Evolutionary conservation across 1,139 yeast genomes (phyloP), one percentile per base, ranked within the genome.

Genomic region (Nematodospora anomalae): DNA sequence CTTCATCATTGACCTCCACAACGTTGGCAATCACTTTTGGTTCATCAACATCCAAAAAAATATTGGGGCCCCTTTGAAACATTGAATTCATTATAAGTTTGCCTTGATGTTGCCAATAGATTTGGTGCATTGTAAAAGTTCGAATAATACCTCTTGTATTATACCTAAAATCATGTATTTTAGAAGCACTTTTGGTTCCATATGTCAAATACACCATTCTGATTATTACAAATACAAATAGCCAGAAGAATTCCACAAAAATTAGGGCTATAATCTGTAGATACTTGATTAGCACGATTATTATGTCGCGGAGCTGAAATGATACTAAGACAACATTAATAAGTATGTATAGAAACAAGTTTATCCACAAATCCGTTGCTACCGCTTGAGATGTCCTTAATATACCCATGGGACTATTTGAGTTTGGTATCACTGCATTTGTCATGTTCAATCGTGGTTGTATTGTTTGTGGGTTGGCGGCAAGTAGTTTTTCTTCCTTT

Each of bases 61-160:
- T 26, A 27, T 36, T 36, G 3, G 40, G 36, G 3, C 44, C 46
- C n/a, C 33, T 9, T 33, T 38, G 41, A 16, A 38, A 36, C n/a
- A 41, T 31, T 4, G 42, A 39, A 27, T 31, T 32, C 40, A 40
- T 33, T 21, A 35, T 36, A 23, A 42, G 9, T 8, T 34, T 33
- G n/a, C 20, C 36, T 20, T 33, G 28, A 26, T 23, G 18, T 28
- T 31, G 16, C 46, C 46, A 43, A 32, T 31, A 43, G 5, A 28
- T 23, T n/a, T 28, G 30, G 30, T 43, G 46, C 4, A 43, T 26
- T 4, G 42, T 37, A 28, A 16, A 32, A 6, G 39, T 36, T 16
- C 37, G 15, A 11, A 43, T 41, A 22, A 43, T 39, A 16, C 46
- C 46, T 12, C 22, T 24, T 9, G 41, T 31, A 28, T 39, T 39